A percentile compares a stretch with the other conserved stretches of the same genome.
Evolutionary conservation across 31 red algal genomes (phyloP).

Genomic region (Odonthalia washingtoniensis): DNA sequence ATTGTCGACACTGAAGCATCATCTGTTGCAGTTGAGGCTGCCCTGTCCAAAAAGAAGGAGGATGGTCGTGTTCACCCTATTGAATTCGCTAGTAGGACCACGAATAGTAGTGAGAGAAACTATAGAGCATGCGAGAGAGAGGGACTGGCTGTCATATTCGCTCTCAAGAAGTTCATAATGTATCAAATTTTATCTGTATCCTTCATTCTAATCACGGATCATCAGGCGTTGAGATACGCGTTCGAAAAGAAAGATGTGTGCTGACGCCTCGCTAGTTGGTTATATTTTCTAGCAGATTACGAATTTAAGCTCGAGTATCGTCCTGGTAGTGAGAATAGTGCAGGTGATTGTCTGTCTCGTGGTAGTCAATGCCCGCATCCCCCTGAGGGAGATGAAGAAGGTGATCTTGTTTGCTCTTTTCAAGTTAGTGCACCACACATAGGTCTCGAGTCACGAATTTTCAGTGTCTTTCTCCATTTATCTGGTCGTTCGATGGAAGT

Average conservation of each 20-base stretch:
- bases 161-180: too few species aligned
- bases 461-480: too few species aligned
- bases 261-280: conserved; percentile 31
- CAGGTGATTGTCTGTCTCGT: conserved; percentile 10
- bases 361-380: not conserved
- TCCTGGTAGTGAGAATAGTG: conserved; percentile 26
- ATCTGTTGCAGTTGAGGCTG: too few species aligned
- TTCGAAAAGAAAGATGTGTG: conserved; percentile 18
- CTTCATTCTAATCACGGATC: not conserved
- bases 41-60: too few species aligned
- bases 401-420: not conserved
- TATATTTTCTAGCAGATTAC: conserved; percentile 34
- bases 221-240: conserved; percentile 45
- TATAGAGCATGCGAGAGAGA: too few species aligned
- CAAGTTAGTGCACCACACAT: not conserved
- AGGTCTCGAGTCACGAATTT: conserved; percentile 2
- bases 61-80: too few species aligned
- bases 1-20: too few species aligned
- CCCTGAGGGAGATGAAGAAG: too few species aligned
- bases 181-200: conserved; percentile 29
- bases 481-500: not conserved
- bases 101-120: conserved; percentile 18
- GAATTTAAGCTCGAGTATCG: too few species aligned
- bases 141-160: too few species aligned
- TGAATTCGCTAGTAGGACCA: conserved; percentile 25